Evolutionary conservation across 768 basidiomycete genomes (phyloP).

Genomic region (Suillus decipiens): DNA sequence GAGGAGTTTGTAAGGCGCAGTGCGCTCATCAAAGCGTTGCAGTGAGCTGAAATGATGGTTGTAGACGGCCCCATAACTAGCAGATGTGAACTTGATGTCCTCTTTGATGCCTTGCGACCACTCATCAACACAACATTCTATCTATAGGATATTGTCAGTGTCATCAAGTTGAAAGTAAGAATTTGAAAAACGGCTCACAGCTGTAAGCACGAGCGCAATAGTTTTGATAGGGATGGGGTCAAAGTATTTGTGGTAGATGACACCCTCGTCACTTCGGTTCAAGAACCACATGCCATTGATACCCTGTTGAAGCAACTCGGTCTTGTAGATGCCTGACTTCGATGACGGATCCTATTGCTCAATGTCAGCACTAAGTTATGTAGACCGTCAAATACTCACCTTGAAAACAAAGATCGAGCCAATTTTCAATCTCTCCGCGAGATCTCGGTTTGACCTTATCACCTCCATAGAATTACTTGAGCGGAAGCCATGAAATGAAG

Average conservation of each 20-base stretch:
- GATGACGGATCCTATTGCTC: not conserved
- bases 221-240: not conserved
- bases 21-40: slow-evolving; percentile 10
- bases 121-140: not conserved
- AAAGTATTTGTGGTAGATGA: not conserved
- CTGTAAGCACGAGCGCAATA: not conserved
- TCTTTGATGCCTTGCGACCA: not conserved
- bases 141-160: not conserved
- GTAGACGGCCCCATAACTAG: slow-evolving; percentile 4
- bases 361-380: slow-evolving; percentile 6
- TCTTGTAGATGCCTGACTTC: slow-evolving; percentile 2
- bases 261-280: not conserved
- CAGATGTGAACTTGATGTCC: not conserved
- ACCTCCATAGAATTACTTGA: too few relatives aligned
- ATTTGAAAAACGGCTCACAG: not conserved
- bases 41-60: slow-evolving; percentile 9
- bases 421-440: not conserved
- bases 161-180: not conserved
- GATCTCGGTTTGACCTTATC: not conserved
- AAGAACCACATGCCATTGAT: not conserved
- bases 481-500: too few relatives aligned
- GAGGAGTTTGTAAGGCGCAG: slow-evolving; percentile 2
- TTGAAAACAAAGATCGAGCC: slow-evolving; percentile 2
- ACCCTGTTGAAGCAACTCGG: not conserved
- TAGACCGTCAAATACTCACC: not conserved